Evolutionary conservation across 208 protist genomes (phyloP).

Genomic region (Leishmania major): DNA sequence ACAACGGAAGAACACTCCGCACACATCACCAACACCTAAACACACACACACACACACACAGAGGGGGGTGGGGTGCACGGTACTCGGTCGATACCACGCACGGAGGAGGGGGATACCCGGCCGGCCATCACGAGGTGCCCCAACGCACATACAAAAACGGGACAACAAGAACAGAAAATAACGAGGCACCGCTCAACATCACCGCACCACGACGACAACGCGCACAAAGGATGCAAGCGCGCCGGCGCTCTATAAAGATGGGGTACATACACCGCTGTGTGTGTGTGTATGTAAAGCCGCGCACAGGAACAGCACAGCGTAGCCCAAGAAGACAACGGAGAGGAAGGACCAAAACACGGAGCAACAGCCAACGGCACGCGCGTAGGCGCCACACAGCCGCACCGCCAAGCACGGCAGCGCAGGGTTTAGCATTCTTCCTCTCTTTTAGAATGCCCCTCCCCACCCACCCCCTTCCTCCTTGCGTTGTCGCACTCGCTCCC

Average conservation of each 20-base stretch:
- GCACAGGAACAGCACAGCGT: not conserved
- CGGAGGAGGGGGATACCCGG: not conserved
- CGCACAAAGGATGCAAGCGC: not conserved
- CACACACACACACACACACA: not conserved
- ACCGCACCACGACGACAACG: not conserved
- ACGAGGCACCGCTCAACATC: not conserved
- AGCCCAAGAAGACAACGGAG: not conserved
- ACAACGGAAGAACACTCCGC: not conserved
- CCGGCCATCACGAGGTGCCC: not conserved
- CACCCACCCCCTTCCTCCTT: not conserved
- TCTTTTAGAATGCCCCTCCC: not conserved
- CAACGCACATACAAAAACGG: not conserved
- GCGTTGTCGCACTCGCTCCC: not conserved
- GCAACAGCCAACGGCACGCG: not conserved
- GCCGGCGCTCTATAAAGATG: not conserved
- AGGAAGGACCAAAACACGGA: not conserved
- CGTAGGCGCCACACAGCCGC: not conserved
- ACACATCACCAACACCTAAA: not conserved
- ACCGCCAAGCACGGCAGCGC: not conserved
- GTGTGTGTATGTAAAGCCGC: not conserved
- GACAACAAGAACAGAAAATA: not conserved
- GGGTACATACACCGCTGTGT: not conserved
- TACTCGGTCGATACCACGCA: not conserved
- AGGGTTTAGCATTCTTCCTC: not conserved
- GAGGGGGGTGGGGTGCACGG: not conserved